These are phyloP conservation scores for Trichoderma breve DNA, from an alignment of 2,329 filamentous ascomycete species.

Conservation along the genomic window DNA sequence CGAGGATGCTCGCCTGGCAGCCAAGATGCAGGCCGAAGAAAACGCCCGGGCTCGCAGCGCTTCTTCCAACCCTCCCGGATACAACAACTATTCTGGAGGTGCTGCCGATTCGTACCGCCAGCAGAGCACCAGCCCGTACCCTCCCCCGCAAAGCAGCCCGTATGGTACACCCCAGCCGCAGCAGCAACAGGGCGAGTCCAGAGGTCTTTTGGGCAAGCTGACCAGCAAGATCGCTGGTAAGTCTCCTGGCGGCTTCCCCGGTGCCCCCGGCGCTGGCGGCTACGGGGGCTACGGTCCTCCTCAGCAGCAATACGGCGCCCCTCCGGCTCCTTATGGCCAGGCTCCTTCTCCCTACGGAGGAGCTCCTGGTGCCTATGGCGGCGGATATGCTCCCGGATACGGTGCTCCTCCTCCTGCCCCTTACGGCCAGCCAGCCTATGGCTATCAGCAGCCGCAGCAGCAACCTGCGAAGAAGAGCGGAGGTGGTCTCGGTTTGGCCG, in stretches of 20 bases:
- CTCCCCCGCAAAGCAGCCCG: constrained; percentile 17
- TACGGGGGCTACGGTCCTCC: constrained; percentile 26
- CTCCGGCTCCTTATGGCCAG: constrained; percentile 24
- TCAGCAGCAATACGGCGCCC: constrained; percentile 29
- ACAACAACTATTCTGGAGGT: constrained; percentile 29
- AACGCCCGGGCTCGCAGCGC: constrained; percentile 54
- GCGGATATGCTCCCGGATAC: constrained; percentile 8
- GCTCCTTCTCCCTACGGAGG: background rate
- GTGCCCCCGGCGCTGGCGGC: constrained; percentile 30
- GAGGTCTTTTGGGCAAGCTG: constrained; percentile 52
- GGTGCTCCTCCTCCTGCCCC: constrained; percentile 23
- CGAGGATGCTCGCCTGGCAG: constrained; percentile 72
- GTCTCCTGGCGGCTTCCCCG: constrained; percentile 24
- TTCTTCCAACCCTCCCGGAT: constrained; percentile 31
- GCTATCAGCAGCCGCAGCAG: constrained; percentile 27
- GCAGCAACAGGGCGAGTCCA: constrained; percentile 38
- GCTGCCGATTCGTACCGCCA: constrained; percentile 31
- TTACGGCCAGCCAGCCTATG: constrained; percentile 30
- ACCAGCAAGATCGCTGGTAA: constrained; percentile 45
- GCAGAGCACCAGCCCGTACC: constrained; percentile 28
- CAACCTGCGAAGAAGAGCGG: constrained; percentile 43
- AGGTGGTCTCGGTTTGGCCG: constrained; percentile 61
- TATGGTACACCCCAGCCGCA: constrained; percentile 24
- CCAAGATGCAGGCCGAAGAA: constrained; percentile 80
- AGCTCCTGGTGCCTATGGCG: background rate